These are phyloP conservation scores for Pezicula neosporulosa DNA, from an alignment of 2,329 filamentous ascomycete species.

Conservation along the genomic window DNA sequence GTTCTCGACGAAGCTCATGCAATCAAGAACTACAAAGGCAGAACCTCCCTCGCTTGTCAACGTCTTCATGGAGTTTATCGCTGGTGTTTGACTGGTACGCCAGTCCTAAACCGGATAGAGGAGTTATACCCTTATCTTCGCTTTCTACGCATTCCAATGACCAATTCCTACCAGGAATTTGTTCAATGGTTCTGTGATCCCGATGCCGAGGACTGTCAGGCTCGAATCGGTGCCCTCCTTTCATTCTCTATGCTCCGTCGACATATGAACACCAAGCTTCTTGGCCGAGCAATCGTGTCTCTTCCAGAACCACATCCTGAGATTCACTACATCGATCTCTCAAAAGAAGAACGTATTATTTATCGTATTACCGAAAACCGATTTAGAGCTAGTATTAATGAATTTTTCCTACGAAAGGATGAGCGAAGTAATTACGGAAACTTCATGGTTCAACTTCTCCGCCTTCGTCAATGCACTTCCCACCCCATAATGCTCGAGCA, in stretches of 20 bases:
- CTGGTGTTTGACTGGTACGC: slow-evolving; percentile 30
- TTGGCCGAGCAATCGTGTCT: slow-evolving; percentile 49
- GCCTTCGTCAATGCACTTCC: slow-evolving; percentile 26
- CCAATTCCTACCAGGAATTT: neutral
- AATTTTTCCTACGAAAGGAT: slow-evolving; percentile 15
- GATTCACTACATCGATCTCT: slow-evolving; percentile 44
- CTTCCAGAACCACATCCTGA: slow-evolving; percentile 45
- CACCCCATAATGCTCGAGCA: slow-evolving; percentile 29
- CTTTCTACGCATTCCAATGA: slow-evolving; percentile 16
- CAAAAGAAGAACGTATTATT: slow-evolving; percentile 45
- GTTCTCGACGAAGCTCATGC: slow-evolving; percentile 55
- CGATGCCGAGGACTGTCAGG: slow-evolving; percentile 11
- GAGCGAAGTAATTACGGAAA: slow-evolving; percentile 15
- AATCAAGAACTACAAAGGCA: slow-evolving; percentile 45
- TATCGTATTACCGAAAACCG: slow-evolving; percentile 42
- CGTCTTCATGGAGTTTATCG: slow-evolving; percentile 23
- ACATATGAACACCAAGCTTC: slow-evolving; percentile 50
- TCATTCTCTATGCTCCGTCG: slow-evolving; percentile 48
- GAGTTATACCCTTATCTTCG: slow-evolving; percentile 29
- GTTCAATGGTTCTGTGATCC: slow-evolving; percentile 24
- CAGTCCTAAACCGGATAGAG: slow-evolving; percentile 24
- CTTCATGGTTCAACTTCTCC: slow-evolving; percentile 28
- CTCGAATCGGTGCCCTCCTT: slow-evolving; percentile 20
- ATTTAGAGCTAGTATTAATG: slow-evolving; percentile 24
- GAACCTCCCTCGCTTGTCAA: slow-evolving; percentile 42